These are phyloP conservation scores for Podaxis mareebaensis DNA, from an alignment of 768 basidiomycete species.

Conservation along the genomic window DNA sequence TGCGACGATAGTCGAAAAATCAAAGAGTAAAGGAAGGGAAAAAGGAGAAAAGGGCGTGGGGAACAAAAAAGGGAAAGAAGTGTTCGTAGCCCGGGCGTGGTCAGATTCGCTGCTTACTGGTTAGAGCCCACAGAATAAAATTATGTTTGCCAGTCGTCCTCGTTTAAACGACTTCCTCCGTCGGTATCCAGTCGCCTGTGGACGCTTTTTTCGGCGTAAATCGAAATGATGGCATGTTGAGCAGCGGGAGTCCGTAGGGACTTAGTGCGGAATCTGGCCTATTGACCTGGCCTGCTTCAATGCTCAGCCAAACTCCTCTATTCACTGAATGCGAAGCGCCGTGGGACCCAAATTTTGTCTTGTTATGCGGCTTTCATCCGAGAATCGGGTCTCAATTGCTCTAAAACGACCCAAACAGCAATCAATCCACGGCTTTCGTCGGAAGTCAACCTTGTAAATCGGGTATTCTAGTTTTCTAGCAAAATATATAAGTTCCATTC, in stretches of 20 bases:
- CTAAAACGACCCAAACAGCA: background rate
- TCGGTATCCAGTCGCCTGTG: background rate
- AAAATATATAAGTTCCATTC: background rate
- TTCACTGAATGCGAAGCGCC: background rate
- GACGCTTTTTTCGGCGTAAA: background rate
- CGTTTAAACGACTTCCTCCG: too few relatives aligned
- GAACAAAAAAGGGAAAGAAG: too few relatives aligned
- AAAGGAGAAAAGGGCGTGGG: background rate
- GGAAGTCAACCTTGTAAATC: background rate
- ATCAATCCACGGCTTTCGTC: background rate
- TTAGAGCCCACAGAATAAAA: background rate
- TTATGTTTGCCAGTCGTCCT: too few relatives aligned
- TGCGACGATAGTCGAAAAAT: background rate
- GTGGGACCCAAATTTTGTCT: background rate
- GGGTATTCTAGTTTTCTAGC: background rate
- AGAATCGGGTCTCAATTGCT: background rate
- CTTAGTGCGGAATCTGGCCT: conserved; percentile 2
- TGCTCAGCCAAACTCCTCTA: background rate
- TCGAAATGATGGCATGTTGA: background rate
- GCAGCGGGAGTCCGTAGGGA: background rate
- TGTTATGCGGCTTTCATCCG: background rate
- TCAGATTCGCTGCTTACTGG: background rate
- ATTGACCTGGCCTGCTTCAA: background rate
- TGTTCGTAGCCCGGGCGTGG: background rate
- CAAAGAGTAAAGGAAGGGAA: background rate